These are phyloP conservation scores for Neurospora sp. DNA, from an alignment of 495 filamentous ascomycete species.

Conservation along the genomic window DNA sequence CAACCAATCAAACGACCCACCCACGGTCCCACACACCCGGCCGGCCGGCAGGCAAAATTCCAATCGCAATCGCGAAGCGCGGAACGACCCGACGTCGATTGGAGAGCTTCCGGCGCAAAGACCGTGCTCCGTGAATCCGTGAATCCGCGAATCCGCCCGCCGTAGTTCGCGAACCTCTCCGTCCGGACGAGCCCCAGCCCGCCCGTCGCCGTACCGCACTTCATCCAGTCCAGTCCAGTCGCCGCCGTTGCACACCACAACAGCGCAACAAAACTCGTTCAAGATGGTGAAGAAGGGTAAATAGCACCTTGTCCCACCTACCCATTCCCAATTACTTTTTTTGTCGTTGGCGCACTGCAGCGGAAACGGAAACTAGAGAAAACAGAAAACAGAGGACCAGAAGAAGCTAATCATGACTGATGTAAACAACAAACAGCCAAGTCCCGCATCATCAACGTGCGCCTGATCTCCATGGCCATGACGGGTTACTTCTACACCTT, in stretches of 20 bases:
- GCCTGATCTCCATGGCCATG: conserved; percentile 96
- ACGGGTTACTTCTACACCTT: conserved; percentile 94
- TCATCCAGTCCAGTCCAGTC: not conserved
- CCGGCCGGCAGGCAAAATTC: not conserved
- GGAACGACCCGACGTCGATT: not conserved
- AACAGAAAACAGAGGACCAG: not conserved
- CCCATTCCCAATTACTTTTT: not conserved
- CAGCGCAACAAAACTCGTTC: conserved; percentile 2
- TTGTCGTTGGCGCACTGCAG: not conserved
- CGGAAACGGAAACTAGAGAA: no score
- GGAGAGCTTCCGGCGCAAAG: not conserved
- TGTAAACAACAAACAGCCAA: conserved; percentile 50
- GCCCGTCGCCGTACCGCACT: not conserved
- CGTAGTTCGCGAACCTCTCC: not conserved
- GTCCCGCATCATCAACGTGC: conserved; percentile 83
- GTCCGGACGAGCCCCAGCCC: not conserved
- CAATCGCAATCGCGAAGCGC: not conserved
- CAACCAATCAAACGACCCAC: not conserved
- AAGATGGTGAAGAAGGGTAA: conserved; percentile 48
- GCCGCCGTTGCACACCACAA: not conserved
- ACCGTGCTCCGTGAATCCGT: not conserved
- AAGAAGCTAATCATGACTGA: not conserved
- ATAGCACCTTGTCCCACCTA: not conserved
- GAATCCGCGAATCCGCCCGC: not conserved
- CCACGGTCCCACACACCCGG: not conserved